Evolutionary conservation across 2,329 filamentous ascomycete species (phyloP).

Genomic region (Aspergillus sp.): DNA sequence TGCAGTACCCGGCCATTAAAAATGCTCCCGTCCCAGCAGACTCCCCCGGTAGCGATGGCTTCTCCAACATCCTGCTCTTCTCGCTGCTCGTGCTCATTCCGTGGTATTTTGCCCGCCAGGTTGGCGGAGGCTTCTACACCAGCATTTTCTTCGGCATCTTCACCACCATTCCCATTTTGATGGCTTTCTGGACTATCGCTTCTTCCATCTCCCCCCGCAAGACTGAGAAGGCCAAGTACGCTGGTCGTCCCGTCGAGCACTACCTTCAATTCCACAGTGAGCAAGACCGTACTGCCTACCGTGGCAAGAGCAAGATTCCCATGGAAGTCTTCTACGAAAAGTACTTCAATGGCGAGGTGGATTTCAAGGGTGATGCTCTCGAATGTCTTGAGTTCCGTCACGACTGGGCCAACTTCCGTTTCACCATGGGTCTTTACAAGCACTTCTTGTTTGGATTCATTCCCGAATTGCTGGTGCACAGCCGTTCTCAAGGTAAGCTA

Average conservation of each 20-base stretch:
- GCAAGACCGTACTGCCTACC: constrained; percentile 40
- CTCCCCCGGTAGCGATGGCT: constrained; percentile 70
- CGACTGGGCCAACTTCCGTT: constrained; percentile 93
- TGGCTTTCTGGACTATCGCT: constrained; percentile 69
- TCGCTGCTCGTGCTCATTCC: constrained; percentile 63
- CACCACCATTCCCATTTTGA: constrained; percentile 69
- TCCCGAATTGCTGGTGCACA: constrained; percentile 87
- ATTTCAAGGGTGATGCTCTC: constrained; percentile 88
- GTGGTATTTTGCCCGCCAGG: constrained; percentile 70
- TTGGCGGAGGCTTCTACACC: constrained; percentile 80
- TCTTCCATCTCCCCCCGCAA: constrained; percentile 78
- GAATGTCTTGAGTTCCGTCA: constrained; percentile 90
- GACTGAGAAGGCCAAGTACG: constrained; percentile 83
- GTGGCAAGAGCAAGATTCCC: constrained; percentile 43
- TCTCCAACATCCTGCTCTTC: constrained; percentile 74
- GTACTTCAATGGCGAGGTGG: constrained; percentile 92
- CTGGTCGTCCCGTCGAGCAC: constrained; percentile 79
- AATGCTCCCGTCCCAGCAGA: constrained; percentile 93
- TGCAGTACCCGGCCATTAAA: constrained; percentile 76
- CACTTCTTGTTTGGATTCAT: constrained; percentile 83
- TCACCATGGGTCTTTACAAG: constrained; percentile 77
- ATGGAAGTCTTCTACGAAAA: constrained; percentile 89
- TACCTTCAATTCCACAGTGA: constrained; percentile 54
- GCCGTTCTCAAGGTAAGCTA: constrained; percentile 66
- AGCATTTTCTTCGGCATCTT: constrained; percentile 77